Conservation (phyloP, 1,139 yeast genomes). For the Sugiyamaella japonica region DNA sequence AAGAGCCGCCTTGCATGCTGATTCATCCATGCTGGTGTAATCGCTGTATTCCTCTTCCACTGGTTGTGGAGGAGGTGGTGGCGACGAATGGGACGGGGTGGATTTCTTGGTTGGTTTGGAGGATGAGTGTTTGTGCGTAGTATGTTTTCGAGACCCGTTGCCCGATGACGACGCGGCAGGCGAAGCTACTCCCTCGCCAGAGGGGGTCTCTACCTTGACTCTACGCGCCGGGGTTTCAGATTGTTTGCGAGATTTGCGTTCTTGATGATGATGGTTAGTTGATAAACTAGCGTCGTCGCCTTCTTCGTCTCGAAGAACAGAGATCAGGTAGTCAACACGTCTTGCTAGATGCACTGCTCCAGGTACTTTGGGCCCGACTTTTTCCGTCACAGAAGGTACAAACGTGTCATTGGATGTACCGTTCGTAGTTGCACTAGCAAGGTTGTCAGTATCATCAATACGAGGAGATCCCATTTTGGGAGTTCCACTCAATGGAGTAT, state of each 20-base stretch:
- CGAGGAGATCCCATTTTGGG: slow-evolving; percentile 20
- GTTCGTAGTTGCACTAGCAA: slow-evolving; percentile 56
- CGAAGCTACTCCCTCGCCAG: slow-evolving; percentile 1
- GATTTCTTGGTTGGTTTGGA: slow-evolving; percentile 6
- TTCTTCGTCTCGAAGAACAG: slow-evolving; percentile 57
- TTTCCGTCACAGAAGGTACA: slow-evolving; percentile 22
- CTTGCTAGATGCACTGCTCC: slow-evolving; percentile 94
- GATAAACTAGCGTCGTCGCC: background rate
- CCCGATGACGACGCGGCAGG: background rate
- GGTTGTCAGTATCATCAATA: background rate
- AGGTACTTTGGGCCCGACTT: slow-evolving; percentile 65
- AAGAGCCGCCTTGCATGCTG: slow-evolving; percentile 60
- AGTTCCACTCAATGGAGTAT: background rate
- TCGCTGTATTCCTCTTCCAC: slow-evolving; percentile 53
- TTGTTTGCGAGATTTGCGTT: slow-evolving; percentile 12
- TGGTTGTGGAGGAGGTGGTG: slow-evolving; percentile 11
- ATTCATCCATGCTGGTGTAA: slow-evolving; percentile 82
- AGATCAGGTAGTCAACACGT: slow-evolving; percentile 81
- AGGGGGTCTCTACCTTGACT: slow-evolving; percentile 12
- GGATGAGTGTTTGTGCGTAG: slow-evolving; percentile 13
- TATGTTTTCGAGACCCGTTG: slow-evolving; percentile 4
- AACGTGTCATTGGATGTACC: slow-evolving; percentile 44
- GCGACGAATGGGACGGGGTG: slow-evolving; percentile 7
- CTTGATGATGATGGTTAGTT: slow-evolving; percentile 1
- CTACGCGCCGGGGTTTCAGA: slow-evolving; percentile 20